phyloP scores from a whole-genome alignment of 106 monocot species.

The Vanilla planifolia region DNA sequence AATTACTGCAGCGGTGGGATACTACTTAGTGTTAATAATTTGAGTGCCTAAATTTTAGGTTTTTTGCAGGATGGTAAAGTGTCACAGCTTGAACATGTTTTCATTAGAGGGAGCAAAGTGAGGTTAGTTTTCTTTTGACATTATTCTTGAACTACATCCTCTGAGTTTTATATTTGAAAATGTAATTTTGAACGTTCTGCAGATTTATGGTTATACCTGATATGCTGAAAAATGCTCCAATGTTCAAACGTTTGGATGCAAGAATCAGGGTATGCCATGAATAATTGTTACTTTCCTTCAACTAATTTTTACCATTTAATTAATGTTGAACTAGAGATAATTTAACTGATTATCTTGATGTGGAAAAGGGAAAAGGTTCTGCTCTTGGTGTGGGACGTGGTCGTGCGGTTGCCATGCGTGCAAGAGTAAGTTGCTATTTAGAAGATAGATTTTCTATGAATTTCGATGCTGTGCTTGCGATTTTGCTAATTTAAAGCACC shows the following conservation, averaged over 20 bases:
- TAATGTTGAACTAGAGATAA: not conserved
- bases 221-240: conserved; percentile 73
- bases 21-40: not conserved
- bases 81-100: conserved; percentile 56
- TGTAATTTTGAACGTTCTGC: not conserved
- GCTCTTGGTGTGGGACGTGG: conserved; percentile 67
- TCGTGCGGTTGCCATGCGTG: conserved; percentile 63
- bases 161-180: not conserved
- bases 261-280: conserved; percentile 37
- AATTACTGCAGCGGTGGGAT: not conserved
- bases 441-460: not conserved
- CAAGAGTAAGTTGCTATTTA: conserved; percentile 31
- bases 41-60: not conserved
- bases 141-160: not conserved
- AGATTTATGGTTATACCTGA: conserved; percentile 76
- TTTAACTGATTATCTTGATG: not conserved
- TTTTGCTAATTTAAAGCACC: too few relatives aligned
- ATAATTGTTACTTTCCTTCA: not conserved
- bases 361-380: conserved; percentile 44
- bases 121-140: conserved; percentile 12
- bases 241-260: conserved; percentile 68
- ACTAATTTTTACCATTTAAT: not conserved
- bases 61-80: conserved; percentile 37
- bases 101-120: conserved; percentile 58
- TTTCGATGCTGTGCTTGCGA: too few relatives aligned